Evolutionary conservation across 768 basidiomycete genomes (phyloP).

Genomic region (Strobilomyces dryophilus): DNA sequence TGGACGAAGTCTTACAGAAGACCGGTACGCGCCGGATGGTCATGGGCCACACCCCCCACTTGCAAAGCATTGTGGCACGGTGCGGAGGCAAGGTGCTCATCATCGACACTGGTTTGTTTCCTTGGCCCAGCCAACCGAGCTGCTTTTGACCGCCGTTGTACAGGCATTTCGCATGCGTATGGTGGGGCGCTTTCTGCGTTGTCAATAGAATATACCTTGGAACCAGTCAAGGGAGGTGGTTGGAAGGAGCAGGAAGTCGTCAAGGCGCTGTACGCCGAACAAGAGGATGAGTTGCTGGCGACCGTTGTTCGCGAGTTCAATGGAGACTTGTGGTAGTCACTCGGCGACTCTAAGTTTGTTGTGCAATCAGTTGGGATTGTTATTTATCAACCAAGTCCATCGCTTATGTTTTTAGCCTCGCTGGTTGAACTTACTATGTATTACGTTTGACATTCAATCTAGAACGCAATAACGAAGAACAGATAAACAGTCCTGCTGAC

Average conservation of each 20-base stretch:
- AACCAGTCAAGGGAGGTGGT: slow-evolving; percentile 44
- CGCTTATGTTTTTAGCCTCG: neutral
- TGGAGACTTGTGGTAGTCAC: slow-evolving; percentile 19
- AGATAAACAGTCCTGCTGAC: neutral
- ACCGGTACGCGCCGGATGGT: slow-evolving; percentile 86
- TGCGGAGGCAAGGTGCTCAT: slow-evolving; percentile 93
- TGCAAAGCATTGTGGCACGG: slow-evolving; percentile 77
- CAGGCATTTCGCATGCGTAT: slow-evolving; percentile 93
- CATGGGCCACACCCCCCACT: slow-evolving; percentile 96
- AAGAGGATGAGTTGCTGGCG: slow-evolving; percentile 28
- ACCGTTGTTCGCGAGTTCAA: slow-evolving; percentile 24
- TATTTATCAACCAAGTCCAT: slow-evolving; percentile 21
- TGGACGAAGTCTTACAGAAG: slow-evolving; percentile 63
- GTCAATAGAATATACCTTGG: slow-evolving; percentile 80
- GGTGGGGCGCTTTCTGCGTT: slow-evolving; percentile 90
- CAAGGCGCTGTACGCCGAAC: slow-evolving; percentile 32
- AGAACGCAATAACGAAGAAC: neutral
- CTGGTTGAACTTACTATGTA: slow-evolving; percentile 31
- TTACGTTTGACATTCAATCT: slow-evolving; percentile 35
- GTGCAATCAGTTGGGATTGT: slow-evolving; percentile 4
- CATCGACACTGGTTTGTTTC: slow-evolving; percentile 79
- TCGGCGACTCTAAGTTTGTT: slow-evolving; percentile 13
- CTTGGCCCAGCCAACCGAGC: neutral
- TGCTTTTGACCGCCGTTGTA: slow-evolving; percentile 6
- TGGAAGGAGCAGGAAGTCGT: slow-evolving; percentile 36